Base-by-base conservation (phyloP, 345 rosid species). In the Eucalyptus paniculata region DNA sequence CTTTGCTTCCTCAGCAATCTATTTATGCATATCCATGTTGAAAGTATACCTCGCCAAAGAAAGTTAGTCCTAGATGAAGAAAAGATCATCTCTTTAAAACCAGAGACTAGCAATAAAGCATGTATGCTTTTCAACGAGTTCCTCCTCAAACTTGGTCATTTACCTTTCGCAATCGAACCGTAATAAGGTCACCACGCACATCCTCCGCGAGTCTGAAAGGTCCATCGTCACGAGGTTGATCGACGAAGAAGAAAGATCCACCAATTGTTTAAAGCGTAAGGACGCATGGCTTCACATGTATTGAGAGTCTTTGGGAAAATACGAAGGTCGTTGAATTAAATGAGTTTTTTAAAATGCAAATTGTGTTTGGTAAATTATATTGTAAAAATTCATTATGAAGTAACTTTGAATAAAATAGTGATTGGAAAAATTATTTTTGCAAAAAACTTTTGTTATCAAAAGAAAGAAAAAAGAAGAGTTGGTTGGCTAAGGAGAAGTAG, bases 401-500 rank as follows among this genome's bases (percentile, higher is more conserved):
- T 16, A 16, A 0, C 1, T 6, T 50, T 50, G 53, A 50, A 1
- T 50, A 50, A 50, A 16, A 50, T 50, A 50, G 0, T 50, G 0
- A 1, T 50, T 50, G 6, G 1, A 50, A 50, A 50, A 50, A 14
- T 50, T 50, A 14, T 16, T 15, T 16, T 50, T 50, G 0, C 18
- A 0, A 16, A 50, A 50, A 16, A 16, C 7, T 15, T 2, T 50
- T 50, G 19, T 50, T 50, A 50, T 50, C 1, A 50, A 50, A 6
- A 50, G 3, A 6, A 16, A 50, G 8, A 6, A 50, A 50, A 50
- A 50, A 16, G 7, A 50, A 50, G 19, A 50, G 19, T 15, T 50
- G 53, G 7, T 0, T 0, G 0, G 0, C 3, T 0, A 50, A 50
- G 7, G 19, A 50, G 3, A 50, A 50, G 53, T 50, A 50, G 7